Evolutionary conservation across 2,329 filamentous ascomycete species (phyloP), one percentile per base, ranked within the genome.

Genomic region (Chaetoscypha palmicola): DNA sequence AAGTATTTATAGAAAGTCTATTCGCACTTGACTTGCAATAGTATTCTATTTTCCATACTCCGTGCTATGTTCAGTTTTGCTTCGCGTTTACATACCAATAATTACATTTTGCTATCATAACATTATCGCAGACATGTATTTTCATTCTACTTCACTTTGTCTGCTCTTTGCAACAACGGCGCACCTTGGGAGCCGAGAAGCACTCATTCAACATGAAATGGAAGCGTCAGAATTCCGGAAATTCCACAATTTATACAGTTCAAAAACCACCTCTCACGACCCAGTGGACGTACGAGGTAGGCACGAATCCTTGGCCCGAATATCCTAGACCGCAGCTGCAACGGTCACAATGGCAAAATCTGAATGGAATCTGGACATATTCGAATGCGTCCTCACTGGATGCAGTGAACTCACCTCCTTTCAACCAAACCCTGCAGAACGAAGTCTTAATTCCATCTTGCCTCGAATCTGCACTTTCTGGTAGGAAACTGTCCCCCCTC

Each of bases 361-460:
- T 73, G 28, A 73, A 73, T 37, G 70, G 70, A 1, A 60, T 72
- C 2, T 72, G 69, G 69, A 63, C 62, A 30, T 72, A 70, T 45
- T 59, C 62, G 24, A 64, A 62, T 51, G 68, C 68, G 0, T 56
- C 60, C 1, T 57, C 58, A 24, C 52, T 65, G 4, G 57, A 62
- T 28, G 69, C 66, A 4, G 53, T 68, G 17, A 53, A 65, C 2
- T 58, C 46, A 16, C 72, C 71, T 1, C 70, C 72, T 0, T 69
- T 70, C 45, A 65, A 65, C 1, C 59, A 69, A 45, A 58, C 56
- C 2, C 60, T 74, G 5, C 58, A 59, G 4, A 57, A 65, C 3
- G 62, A 71, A 19, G 71, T 76, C 1, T 53, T 76, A 16, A 64
- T 76, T 4, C 73, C 73, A 0, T 76, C 71, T 5, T 76, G 73